Conservation (phyloP, 345 rosid species). For the Capsella bursapastoris region DNA sequence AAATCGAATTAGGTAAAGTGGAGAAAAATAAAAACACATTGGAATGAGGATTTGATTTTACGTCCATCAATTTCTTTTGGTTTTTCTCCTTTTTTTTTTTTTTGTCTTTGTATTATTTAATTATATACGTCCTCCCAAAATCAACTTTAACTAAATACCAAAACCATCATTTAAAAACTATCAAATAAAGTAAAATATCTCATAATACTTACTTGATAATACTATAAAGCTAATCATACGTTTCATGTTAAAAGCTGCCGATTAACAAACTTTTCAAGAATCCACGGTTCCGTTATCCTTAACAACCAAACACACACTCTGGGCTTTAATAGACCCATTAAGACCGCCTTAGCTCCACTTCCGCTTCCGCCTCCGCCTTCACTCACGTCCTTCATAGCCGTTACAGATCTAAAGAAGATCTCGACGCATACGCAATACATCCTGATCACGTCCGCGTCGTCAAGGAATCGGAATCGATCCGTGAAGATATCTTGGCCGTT, state of each 20-base stretch:
- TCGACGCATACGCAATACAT: constrained; percentile 58
- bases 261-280: constrained; percentile 16
- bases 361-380: constrained; percentile 46
- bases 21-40: not conserved
- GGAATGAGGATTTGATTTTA: constrained; percentile 44
- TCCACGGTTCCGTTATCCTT: constrained; percentile 12
- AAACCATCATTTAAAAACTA: not conserved
- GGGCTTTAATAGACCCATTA: not conserved
- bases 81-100: constrained; percentile 2
- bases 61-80: constrained; percentile 38
- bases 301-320: constrained; percentile 15
- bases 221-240: constrained; percentile 27
- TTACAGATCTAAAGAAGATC: constrained; percentile 63
- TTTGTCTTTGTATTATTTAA: constrained; percentile 20
- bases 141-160: not conserved
- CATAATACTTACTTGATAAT: too few relatives aligned
- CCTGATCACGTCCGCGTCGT: constrained; percentile 69
- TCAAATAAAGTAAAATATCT: not conserved
- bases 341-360: constrained; percentile 45
- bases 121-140: constrained; percentile 20
- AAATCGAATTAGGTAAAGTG: constrained; percentile 25
- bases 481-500: constrained; percentile 84
- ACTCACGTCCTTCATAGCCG: constrained; percentile 95
- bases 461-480: constrained; percentile 60
- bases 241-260: constrained; percentile 3